Conservation (phyloP, 2,329 filamentous ascomycete genomes). For the Fusarium palustre region DNA sequence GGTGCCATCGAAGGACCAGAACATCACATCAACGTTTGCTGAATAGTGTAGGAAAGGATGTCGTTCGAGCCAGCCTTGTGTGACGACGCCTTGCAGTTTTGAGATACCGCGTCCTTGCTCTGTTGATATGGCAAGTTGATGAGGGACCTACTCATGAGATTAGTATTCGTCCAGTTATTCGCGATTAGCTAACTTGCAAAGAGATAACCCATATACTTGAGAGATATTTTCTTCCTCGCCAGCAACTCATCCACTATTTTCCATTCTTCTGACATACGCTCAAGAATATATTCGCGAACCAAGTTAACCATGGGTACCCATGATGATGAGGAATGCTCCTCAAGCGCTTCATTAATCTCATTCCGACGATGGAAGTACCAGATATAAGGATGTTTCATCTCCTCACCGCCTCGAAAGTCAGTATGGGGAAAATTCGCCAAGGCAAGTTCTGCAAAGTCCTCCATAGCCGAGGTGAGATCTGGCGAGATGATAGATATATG, state of each 20-base stretch:
- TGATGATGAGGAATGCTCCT: accelerated
- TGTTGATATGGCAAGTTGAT: not conserved
- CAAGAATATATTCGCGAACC: not conserved
- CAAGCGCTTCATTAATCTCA: not conserved
- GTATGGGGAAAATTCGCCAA: not conserved
- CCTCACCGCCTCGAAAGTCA: not conserved
- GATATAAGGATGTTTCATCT: not conserved
- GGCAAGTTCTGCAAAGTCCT: not conserved
- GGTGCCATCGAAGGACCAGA: not conserved
- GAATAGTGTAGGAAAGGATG: too few relatives aligned
- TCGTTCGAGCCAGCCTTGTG: too few relatives aligned
- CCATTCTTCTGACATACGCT: not conserved
- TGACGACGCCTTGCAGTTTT: not conserved
- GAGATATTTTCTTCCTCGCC: not conserved
- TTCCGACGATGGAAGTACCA: slow-evolving; percentile 2
- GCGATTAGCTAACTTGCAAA: not conserved
- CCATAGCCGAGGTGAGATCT: not conserved
- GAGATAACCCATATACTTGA: not conserved
- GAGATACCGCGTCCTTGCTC: not conserved
- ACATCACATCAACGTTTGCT: not conserved
- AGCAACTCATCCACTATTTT: not conserved
- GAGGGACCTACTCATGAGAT: not conserved
- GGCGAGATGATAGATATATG: not conserved
- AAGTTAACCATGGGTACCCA: not conserved
- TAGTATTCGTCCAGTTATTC: too few relatives aligned